Evolutionary conservation across 129 eudicot species (phyloP), one percentile per base, ranked within the genome.

Genomic region (Smallanthus sonchifolius): DNA sequence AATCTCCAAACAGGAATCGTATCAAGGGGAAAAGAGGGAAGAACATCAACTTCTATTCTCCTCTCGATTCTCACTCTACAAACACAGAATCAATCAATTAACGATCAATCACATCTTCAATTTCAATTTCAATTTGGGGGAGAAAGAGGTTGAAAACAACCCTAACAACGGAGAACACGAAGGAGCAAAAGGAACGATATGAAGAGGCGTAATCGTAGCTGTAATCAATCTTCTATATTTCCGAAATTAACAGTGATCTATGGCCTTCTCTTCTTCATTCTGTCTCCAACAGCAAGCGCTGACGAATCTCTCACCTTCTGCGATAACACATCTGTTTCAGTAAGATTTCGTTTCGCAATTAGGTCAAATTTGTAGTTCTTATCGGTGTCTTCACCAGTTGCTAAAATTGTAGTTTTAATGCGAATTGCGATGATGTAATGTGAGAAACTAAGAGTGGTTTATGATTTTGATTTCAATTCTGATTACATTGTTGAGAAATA

Each of bases 251-350:
- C 38, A 48, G 32, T 75, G 28, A 65, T 75, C 65, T 65, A 63
- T 17, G 72, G 64, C 72, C 4, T 64, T 52, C 51, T 75, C 55
- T 75, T 75, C 73, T 75, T 52, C 10, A 20, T 65, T 49, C 65
- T 48, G 7, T 75, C 73, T 48, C 54, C 64, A 65, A 76, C 79
- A 65, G 68, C 79, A 79, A 65, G 19, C 55, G 83, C 78, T 19
- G 78, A 75, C 28, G 83, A 74, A 79, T 79, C 83, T 72, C 67
- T 78, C 72, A 78, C 73, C 47, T 79, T 77, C 65, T 79, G 83
- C 64, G 70, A 79, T 42, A 65, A 79, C 67, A 24, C 35, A 42
- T 72, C 82, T 72, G 78, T 79, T 32, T 59, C 82, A 64, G 82
- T 75, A 71, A 71, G 78, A 79, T 72, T 73, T 71, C 49, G 38